Evolutionary conservation across 2,329 filamentous ascomycete genomes (phyloP).

Genomic region (Ophiostoma himal-ulmi): DNA sequence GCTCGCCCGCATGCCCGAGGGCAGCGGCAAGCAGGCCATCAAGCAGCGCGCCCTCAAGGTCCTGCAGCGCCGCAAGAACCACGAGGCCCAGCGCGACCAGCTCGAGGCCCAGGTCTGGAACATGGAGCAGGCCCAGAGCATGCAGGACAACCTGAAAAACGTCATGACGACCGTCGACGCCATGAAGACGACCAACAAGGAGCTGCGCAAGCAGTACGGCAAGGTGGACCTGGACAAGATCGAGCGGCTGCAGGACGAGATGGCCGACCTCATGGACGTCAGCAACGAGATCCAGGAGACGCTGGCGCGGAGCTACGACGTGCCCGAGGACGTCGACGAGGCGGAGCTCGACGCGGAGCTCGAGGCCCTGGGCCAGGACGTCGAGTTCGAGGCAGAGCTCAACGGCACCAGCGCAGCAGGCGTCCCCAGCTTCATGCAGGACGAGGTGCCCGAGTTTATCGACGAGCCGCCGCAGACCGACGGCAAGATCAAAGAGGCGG

Average conservation of each 20-base stretch:
- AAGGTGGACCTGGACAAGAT: constrained; percentile 98
- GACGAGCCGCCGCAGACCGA: constrained; percentile 66
- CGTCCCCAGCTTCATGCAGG: constrained; percentile 81
- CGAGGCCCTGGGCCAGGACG: constrained; percentile 88
- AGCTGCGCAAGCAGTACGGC: constrained; percentile 86
- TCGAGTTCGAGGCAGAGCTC: constrained; percentile 72
- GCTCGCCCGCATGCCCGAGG: constrained; percentile 88
- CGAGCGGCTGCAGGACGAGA: constrained; percentile 95
- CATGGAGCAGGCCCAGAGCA: constrained; percentile 97
- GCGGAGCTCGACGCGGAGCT: constrained; percentile 92
- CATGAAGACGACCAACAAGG: constrained; percentile 94
- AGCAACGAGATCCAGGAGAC: constrained; percentile 98
- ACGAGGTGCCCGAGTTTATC: constrained; percentile 86
- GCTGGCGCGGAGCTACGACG: constrained; percentile 82
- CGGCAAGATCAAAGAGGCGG: constrained; percentile 27
- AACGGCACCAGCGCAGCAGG: constrained; percentile 46
- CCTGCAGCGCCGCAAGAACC: constrained; percentile 86
- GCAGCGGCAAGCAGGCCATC: constrained; percentile 85
- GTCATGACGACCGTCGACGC: constrained; percentile 98
- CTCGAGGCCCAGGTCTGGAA: constrained; percentile 95
- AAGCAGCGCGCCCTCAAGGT: constrained; percentile 93
- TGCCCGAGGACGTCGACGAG: constrained; percentile 96
- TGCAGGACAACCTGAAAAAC: constrained; percentile 98
- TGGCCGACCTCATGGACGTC: constrained; percentile 95
- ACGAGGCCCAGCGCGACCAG: constrained; percentile 90